Evolutionary conservation across 495 filamentous ascomycete genomes (phyloP), one percentile per base, ranked within the genome.

Genomic region (Podospora conica): DNA sequence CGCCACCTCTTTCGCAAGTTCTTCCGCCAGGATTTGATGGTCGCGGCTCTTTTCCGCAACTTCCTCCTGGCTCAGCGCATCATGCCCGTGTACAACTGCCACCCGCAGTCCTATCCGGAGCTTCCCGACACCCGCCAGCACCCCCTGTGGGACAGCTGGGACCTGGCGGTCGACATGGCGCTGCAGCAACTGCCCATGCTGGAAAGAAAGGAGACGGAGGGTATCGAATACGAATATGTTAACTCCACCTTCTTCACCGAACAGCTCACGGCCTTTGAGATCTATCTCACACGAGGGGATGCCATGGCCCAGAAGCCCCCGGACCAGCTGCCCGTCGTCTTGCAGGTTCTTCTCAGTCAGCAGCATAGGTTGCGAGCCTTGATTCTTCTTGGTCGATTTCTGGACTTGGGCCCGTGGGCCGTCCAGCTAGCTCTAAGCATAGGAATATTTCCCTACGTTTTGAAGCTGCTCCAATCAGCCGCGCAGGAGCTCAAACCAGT

Each of bases 21-120:
- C 60, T 99, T 98, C 74, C 82, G 95, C 10, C 95, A 99, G 72
- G 95, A 99, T 74, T 81, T 99, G n/a, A 98, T 99, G 95, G 95
- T 98, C 28, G 95, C 95, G 15, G 95, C 95, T 15, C 83, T 99
- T 0, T 99, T 98, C 75, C 85, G 95, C 31, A 98, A 98, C 74
- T 99, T 97, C 71, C 83, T 99, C 9, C 86, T 99, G 8, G 91
- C 91, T 22, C 95, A 98, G 77, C 86, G 95, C 62, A 91, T 98
- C 65, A 97, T 99, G 95, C 86, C 89, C 59, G 90, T 91, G 5
- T 96, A 98, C 73, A 91, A 93, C 67, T 98, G 96, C 74, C 91
- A 94, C 72, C 95, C 95, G 3, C 90, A 93, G 66, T 96, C 92
- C 28, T 91, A 88, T 61, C 95, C 95, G 0, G 85, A 87, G 70